A percentile compares a stretch with the other conserved stretches of the same genome.
These are phyloP conservation scores for Diversispora eburnea DNA, from an alignment of 192 early-diverging fungal species.

Conservation along the genomic window DNA sequence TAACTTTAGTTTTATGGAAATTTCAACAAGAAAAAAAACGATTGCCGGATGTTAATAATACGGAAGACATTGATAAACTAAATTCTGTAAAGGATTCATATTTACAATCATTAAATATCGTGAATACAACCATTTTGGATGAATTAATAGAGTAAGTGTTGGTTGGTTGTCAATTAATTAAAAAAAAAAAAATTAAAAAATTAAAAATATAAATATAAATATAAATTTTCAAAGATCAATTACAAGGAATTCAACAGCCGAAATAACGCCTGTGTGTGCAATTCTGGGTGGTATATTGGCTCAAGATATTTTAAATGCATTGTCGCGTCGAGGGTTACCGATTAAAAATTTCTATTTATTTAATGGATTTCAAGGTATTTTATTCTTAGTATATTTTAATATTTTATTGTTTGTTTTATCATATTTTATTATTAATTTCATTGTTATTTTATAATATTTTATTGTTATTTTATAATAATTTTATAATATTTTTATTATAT, in stretches of 20 bases:
- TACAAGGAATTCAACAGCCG: constrained; percentile 50
- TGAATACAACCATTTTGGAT: constrained; percentile 38
- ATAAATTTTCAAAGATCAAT: constrained; percentile 40
- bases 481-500: no score
- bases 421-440: no score
- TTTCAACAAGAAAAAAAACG: constrained; percentile 32
- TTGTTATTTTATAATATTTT: no score
- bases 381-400: no score
- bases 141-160: constrained; percentile 44
- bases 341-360: constrained; percentile 78
- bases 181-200: background rate
- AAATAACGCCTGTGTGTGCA: constrained; percentile 76
- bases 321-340: constrained; percentile 79
- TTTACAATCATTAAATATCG: constrained; percentile 34
- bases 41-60: constrained; percentile 10
- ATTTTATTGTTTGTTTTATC: no score
- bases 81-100: constrained; percentile 31
- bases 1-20: constrained; percentile 31
- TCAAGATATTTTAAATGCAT: constrained; percentile 85
- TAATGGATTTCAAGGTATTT: constrained; percentile 56
- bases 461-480: no score
- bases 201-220: background rate
- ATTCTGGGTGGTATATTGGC: constrained; percentile 86
- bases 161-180: background rate
- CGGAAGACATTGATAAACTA: constrained; percentile 31